A percentile compares a stretch with the other conserved stretches of the same genome.
These are phyloP conservation scores for Kwoniella sp. DNA, from an alignment of 768 basidiomycete species.

Conservation along the genomic window DNA sequence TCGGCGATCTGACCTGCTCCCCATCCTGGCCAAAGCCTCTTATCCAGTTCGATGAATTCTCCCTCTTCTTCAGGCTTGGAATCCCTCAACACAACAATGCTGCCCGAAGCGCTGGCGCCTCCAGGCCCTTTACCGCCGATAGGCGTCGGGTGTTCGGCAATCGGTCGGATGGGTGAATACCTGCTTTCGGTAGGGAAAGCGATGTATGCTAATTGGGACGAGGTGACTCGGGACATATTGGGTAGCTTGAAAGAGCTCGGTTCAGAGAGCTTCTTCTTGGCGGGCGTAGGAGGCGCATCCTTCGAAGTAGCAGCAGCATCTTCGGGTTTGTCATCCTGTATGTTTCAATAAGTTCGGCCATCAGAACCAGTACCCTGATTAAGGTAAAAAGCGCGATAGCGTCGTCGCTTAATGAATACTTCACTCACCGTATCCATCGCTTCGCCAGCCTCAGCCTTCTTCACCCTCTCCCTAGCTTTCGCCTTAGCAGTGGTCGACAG, in stretches of 20 bases:
- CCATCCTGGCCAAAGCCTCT: slow-evolving; percentile 35
- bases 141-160: slow-evolving; percentile 46
- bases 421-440: slow-evolving; percentile 76
- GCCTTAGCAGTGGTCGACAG: slow-evolving; percentile 95
- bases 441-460: slow-evolving; percentile 74
- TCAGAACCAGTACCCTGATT: background rate
- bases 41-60: slow-evolving; percentile 69
- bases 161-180: slow-evolving; percentile 84
- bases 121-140: slow-evolving; percentile 34
- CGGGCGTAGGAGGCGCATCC: slow-evolving; percentile 46
- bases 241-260: slow-evolving; percentile 71
- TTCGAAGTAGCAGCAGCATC: slow-evolving; percentile 56
- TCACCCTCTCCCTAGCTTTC: slow-evolving; percentile 88
- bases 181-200: slow-evolving; percentile 72
- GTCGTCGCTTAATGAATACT: no score
- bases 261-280: slow-evolving; percentile 66
- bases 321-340: slow-evolving; percentile 66
- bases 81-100: slow-evolving; percentile 82
- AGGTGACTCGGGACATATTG: slow-evolving; percentile 91
- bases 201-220: slow-evolving; percentile 81
- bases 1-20: slow-evolving; percentile 13
- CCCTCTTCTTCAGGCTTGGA: slow-evolving; percentile 64
- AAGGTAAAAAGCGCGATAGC: no score
- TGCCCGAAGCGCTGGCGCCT: slow-evolving; percentile 72
- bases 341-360: background rate